Percentiles rank a stretch among this genome's conserved stretches.
phyloP scores from a whole-genome alignment of 441 rosid species.

The Aleurites moluccanus region DNA sequence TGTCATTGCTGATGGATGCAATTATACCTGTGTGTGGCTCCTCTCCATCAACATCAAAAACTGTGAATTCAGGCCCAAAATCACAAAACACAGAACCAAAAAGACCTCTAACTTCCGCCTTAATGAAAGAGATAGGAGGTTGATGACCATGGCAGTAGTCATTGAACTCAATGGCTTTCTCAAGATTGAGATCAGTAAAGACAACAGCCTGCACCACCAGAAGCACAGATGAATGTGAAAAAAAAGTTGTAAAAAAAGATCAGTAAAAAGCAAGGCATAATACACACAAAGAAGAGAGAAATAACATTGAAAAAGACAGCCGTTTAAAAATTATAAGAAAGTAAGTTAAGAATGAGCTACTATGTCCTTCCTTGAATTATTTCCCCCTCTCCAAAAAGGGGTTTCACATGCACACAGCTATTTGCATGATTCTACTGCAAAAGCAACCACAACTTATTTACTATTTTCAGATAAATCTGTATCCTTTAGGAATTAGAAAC shows the following conservation, averaged over 20 bases:
- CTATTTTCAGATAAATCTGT: not conserved
- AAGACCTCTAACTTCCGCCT: slow-evolving; percentile 88
- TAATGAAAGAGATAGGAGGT: slow-evolving; percentile 83
- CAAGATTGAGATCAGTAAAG: slow-evolving; percentile 65
- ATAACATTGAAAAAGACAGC: not conserved
- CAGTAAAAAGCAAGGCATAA: not conserved
- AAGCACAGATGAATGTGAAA: slow-evolving; percentile 2
- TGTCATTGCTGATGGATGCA: slow-evolving; percentile 88
- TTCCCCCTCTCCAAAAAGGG: not conserved
- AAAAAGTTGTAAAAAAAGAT: not conserved
- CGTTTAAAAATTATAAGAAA: not conserved
- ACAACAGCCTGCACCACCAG: slow-evolving; percentile 68
- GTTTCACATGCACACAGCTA: not conserved
- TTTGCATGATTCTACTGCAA: not conserved
- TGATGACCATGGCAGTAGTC: slow-evolving; percentile 77
- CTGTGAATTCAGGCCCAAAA: slow-evolving; percentile 86
- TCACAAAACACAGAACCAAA: slow-evolving; percentile 94
- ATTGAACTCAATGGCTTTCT: slow-evolving; percentile 67
- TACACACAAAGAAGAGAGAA: not conserved
- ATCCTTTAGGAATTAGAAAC: no score
- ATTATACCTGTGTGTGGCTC: slow-evolving; percentile 92
- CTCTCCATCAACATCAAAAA: slow-evolving; percentile 87
- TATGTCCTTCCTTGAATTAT: not conserved
- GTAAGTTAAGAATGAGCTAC: not conserved
- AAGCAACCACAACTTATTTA: not conserved